Evolutionary conservation across 306 rosid genomes (phyloP).

Genomic region (Prosopis cineraria): DNA sequence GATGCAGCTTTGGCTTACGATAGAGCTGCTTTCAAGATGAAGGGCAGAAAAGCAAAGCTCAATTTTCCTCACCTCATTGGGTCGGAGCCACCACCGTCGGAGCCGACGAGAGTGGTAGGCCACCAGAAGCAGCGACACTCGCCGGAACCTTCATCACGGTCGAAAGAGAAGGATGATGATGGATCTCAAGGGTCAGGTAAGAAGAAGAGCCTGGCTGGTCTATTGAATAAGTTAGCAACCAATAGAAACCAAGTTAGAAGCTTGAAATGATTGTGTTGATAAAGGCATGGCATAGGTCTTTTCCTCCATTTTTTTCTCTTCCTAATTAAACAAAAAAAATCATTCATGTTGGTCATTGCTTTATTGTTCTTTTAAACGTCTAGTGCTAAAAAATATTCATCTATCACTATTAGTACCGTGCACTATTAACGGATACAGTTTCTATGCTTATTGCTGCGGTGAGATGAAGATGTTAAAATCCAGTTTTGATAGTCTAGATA

Average conservation of each 20-base stretch:
- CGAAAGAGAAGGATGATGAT: not conserved
- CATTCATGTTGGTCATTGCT: too few relatives aligned
- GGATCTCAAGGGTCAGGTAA: not conserved
- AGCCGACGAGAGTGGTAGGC: not conserved
- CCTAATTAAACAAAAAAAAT: too few relatives aligned
- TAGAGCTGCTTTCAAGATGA: conserved; percentile 65
- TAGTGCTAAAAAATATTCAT: too few relatives aligned
- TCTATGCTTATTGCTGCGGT: too few relatives aligned
- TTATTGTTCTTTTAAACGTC: too few relatives aligned
- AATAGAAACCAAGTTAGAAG: not conserved
- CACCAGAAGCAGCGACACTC: not conserved
- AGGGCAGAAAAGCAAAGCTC: conserved; percentile 66
- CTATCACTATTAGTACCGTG: too few relatives aligned
- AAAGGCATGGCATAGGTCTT: too few relatives aligned
- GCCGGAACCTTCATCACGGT: not conserved
- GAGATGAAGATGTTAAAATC: too few relatives aligned
- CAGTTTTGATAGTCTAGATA: too few relatives aligned
- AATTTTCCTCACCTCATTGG: conserved; percentile 63
- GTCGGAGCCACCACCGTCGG: not conserved
- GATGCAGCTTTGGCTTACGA: conserved; percentile 72
- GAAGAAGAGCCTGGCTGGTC: not conserved
- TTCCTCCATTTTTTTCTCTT: not conserved
- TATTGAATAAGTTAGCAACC: not conserved
- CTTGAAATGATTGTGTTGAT: not conserved
- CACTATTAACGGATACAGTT: too few relatives aligned